These are phyloP conservation scores for Chaetomidium leptoderma DNA, from an alignment of 495 filamentous ascomycete genomes.

Conservation along the genomic window DNA sequence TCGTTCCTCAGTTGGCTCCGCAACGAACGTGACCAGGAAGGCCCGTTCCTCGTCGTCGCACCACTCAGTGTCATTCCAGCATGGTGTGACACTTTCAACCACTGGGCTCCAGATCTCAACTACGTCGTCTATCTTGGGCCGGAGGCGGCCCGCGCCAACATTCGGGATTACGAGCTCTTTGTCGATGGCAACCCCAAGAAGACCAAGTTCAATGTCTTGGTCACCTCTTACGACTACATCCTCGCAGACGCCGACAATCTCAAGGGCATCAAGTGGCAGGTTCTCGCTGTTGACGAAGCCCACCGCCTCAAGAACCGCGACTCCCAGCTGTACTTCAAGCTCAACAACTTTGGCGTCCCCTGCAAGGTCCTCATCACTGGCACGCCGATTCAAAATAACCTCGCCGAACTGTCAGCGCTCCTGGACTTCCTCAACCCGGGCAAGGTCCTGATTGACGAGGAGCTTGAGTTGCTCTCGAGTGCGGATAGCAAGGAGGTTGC, in stretches of 20 bases:
- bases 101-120: slow-evolving; percentile 94
- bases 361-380: slow-evolving; percentile 91
- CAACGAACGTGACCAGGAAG: slow-evolving; percentile 84
- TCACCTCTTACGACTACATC: slow-evolving; percentile 96
- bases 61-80: slow-evolving; percentile 93
- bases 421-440: slow-evolving; percentile 96
- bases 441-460: slow-evolving; percentile 75
- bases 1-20: slow-evolving; percentile 96
- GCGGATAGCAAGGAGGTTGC: slow-evolving; percentile 37
- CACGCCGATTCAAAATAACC: slow-evolving; percentile 94
- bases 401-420: slow-evolving; percentile 84
- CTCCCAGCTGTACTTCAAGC: slow-evolving; percentile 80
- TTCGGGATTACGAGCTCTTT: slow-evolving; percentile 83
- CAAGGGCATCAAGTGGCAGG: slow-evolving; percentile 90
- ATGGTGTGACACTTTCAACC: slow-evolving; percentile 96
- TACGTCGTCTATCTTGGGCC: slow-evolving; percentile 95
- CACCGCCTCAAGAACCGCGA: slow-evolving; percentile 96
- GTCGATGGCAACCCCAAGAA: slow-evolving; percentile 75
- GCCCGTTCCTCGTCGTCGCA: slow-evolving; percentile 92
- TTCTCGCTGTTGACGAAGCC: slow-evolving; percentile 92
- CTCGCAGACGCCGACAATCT: slow-evolving; percentile 73
- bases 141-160: slow-evolving; percentile 71
- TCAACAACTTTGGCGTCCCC: slow-evolving; percentile 78
- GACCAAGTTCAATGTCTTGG: slow-evolving; percentile 88
- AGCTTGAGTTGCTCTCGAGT: slow-evolving; percentile 62